A percentile compares a stretch with the other conserved stretches of the same genome.
Conservation (phyloP, 139 green algal species). For the Chlorella sp. region DNA sequence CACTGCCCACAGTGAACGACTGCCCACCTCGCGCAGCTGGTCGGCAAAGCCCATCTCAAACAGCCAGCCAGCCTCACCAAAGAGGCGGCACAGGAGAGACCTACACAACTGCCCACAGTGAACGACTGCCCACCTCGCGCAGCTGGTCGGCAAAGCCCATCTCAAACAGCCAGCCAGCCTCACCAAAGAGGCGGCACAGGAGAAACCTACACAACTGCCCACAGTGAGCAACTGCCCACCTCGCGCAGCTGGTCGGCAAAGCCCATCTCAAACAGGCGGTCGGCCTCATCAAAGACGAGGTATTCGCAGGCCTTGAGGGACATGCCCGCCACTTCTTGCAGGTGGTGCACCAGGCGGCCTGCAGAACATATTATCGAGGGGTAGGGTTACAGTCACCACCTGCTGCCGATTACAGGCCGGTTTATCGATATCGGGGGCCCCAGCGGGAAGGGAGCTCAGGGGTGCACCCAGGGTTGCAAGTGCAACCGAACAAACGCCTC, state of each 20-base stretch:
- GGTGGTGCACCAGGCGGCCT: constrained; percentile 92
- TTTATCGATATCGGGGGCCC: no score
- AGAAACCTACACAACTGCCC: no score
- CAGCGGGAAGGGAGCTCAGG: background rate
- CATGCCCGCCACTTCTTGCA: constrained; percentile 86
- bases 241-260: constrained; percentile 82
- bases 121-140: no score
- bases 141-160: constrained; percentile 95
- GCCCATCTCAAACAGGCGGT: constrained; percentile 99
- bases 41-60: constrained; percentile 98
- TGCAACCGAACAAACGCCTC: no score
- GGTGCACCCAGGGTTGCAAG: background rate
- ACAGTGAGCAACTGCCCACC: no score
- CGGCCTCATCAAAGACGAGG: constrained; percentile 94
- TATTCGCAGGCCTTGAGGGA: constrained; percentile 76
- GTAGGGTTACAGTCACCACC: no score
- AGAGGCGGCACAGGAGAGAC: no score
- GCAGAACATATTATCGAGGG: no score
- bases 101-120: no score
- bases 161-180: constrained; percentile 98
- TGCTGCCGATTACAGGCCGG: no score
- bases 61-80: constrained; percentile 96
- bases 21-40: constrained; percentile 71
- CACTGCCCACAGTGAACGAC: no score
- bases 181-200: no score